These are phyloP conservation scores for Fusarium buharicum DNA, from an alignment of 2,329 filamentous ascomycete genomes.

Conservation along the genomic window DNA sequence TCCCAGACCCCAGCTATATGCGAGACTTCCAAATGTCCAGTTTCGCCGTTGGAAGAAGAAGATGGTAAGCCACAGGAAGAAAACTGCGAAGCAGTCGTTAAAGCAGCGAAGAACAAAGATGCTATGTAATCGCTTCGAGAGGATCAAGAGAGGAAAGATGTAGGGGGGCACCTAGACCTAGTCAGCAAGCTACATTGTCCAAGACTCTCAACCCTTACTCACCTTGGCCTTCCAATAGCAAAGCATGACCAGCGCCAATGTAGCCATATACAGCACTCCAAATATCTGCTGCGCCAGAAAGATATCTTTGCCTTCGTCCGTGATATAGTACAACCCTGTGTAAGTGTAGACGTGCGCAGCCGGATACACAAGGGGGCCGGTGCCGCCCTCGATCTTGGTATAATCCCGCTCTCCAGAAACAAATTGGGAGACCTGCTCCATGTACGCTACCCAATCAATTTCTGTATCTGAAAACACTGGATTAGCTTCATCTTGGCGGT, in stretches of 20 bases:
- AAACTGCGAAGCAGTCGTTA: slow-evolving; percentile 90
- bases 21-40: slow-evolving; percentile 77
- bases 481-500: slow-evolving; percentile 13
- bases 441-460: slow-evolving; percentile 97
- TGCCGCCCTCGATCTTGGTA: slow-evolving; percentile 83
- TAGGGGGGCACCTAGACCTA: slow-evolving; percentile 78
- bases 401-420: slow-evolving; percentile 90
- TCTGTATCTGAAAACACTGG: slow-evolving; percentile 75
- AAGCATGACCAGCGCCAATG: slow-evolving; percentile 79
- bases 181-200: slow-evolving; percentile 5
- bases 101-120: slow-evolving; percentile 93
- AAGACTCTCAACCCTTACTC: slow-evolving; percentile 26
- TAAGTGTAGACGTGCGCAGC: slow-evolving; percentile 95
- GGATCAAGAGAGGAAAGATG: slow-evolving; percentile 82
- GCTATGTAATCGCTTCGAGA: slow-evolving; percentile 93
- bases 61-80: slow-evolving; percentile 86
- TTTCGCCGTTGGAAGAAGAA: slow-evolving; percentile 77
- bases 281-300: slow-evolving; percentile 86
- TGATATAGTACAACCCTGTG: slow-evolving; percentile 79
- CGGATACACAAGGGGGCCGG: slow-evolving; percentile 94
- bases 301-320: slow-evolving; percentile 79
- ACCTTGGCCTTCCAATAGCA: slow-evolving; percentile 83
- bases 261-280: slow-evolving; percentile 78
- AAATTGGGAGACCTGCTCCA: slow-evolving; percentile 88
- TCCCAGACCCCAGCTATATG: slow-evolving; percentile 84